Evolutionary conservation across 2,329 filamentous ascomycete genomes (phyloP).

Genomic region (Botrytis porri): DNA sequence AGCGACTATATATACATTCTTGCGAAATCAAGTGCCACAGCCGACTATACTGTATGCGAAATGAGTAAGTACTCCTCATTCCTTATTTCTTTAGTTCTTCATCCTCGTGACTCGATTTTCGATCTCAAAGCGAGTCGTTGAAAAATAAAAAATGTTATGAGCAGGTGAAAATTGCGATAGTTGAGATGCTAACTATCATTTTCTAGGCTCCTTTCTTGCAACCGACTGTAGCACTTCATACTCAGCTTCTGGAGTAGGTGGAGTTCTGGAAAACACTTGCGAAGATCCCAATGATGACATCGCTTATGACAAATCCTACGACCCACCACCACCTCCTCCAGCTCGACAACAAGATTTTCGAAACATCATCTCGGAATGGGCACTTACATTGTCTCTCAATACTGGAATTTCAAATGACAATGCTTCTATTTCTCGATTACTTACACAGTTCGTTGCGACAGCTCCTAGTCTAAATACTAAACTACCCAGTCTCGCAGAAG

Average conservation of each 20-base stretch:
- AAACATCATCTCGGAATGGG: slow-evolving; percentile 54
- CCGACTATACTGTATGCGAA: slow-evolving; percentile 65
- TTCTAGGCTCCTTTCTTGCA: slow-evolving; percentile 54
- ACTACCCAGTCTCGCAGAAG: slow-evolving; percentile 69
- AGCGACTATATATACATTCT: slow-evolving; percentile 64
- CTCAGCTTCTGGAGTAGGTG: slow-evolving; percentile 56
- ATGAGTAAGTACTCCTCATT: slow-evolving; percentile 39
- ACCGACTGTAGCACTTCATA: slow-evolving; percentile 65
- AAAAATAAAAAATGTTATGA: neutral
- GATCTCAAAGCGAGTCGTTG: too few species aligned
- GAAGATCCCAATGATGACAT: slow-evolving; percentile 53
- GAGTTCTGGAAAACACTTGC: slow-evolving; percentile 59
- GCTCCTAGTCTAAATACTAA: slow-evolving; percentile 32
- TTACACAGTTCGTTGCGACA: slow-evolving; percentile 53
- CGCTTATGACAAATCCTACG: slow-evolving; percentile 51
- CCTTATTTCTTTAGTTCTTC: neutral
- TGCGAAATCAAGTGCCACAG: slow-evolving; percentile 45
- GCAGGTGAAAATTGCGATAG: neutral
- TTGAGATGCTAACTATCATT: neutral
- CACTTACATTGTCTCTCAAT: slow-evolving; percentile 52
- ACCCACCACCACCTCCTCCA: slow-evolving; percentile 35
- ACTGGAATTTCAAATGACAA: slow-evolving; percentile 54
- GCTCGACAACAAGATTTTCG: slow-evolving; percentile 50
- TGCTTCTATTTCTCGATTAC: slow-evolving; percentile 56
- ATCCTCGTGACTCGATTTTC: neutral